These are phyloP conservation scores for Hymenoscyphus salicellus DNA, from an alignment of 2,329 filamentous ascomycete species.

Conservation along the genomic window DNA sequence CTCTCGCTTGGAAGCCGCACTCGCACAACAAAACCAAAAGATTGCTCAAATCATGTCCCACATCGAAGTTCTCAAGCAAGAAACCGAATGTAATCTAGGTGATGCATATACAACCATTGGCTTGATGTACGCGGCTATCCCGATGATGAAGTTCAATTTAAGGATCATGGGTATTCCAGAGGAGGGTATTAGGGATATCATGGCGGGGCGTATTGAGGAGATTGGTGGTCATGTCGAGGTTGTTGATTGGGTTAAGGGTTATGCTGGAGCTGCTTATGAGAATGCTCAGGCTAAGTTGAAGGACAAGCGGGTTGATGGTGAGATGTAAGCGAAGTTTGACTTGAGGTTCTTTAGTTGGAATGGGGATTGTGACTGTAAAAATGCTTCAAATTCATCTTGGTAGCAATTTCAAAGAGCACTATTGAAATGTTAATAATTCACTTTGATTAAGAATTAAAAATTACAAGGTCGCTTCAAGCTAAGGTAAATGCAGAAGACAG, in stretches of 20 bases:
- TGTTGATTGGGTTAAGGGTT: neutral
- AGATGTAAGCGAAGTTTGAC: neutral
- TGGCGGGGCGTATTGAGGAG: neutral
- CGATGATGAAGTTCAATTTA: neutral
- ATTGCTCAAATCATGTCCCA: neutral
- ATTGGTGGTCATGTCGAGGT: neutral
- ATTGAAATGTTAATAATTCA: no score
- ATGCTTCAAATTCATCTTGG: no score
- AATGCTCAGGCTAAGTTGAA: neutral
- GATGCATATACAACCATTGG: neutral
- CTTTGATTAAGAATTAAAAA: no score
- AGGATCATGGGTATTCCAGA: neutral
- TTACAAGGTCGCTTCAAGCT: no score
- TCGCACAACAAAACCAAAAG: neutral
- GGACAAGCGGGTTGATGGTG: neutral
- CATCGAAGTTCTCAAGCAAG: neutral
- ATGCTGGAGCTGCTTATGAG: neutral
- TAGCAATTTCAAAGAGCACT: no score
- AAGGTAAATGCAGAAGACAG: no score
- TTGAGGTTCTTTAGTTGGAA: neutral
- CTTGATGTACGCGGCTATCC: neutral
- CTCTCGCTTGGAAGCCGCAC: neutral
- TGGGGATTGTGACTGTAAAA: neutral
- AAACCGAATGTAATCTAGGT: neutral
- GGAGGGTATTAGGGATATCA: neutral